Percentiles rank a stretch among this genome's conserved stretches.
Conservation (phyloP, 2,329 filamentous ascomycete genomes). For the Periconia digitata region DNA sequence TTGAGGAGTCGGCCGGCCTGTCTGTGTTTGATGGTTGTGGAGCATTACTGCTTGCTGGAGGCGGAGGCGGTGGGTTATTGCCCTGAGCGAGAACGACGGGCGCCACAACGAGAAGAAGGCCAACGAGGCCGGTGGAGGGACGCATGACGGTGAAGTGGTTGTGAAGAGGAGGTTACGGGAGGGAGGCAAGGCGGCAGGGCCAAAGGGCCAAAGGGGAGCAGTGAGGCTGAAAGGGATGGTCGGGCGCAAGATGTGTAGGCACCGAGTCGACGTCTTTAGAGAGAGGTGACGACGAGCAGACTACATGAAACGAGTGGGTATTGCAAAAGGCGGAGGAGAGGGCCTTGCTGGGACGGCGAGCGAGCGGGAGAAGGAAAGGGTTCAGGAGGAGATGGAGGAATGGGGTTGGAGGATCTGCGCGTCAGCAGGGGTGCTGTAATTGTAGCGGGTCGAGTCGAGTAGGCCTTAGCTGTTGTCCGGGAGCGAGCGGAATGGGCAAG, state of each 20-base stretch:
- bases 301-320: conserved; percentile 37
- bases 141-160: conserved; percentile 28
- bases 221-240: background rate
- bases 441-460: conserved; percentile 8
- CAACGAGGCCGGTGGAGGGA: conserved; percentile 30
- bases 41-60: conserved; percentile 15
- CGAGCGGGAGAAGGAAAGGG: conserved; percentile 21
- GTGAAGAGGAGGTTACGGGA: conserved; percentile 13
- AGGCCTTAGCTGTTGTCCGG: conserved; percentile 5
- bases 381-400: conserved; percentile 10
- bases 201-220: conserved; percentile 22
- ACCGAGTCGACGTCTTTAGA: conserved; percentile 7
- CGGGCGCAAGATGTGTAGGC: conserved; percentile 7
- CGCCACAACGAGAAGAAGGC: conserved; percentile 33
- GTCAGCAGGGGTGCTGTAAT: background rate
- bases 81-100: conserved; percentile 36
- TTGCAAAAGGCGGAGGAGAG: conserved; percentile 25
- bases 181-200: conserved; percentile 13
- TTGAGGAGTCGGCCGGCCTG: conserved; percentile 23
- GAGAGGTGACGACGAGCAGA: conserved; percentile 16
- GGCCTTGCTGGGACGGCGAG: conserved; percentile 6
- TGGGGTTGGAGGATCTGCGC: conserved; percentile 24
- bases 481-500: conserved; percentile 15
- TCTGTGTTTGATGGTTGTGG: too few species aligned
- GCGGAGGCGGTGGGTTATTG: conserved; percentile 31